Evolutionary conservation across 139 green algal species (phyloP).

Genomic region (Micractinium sp.): DNA sequence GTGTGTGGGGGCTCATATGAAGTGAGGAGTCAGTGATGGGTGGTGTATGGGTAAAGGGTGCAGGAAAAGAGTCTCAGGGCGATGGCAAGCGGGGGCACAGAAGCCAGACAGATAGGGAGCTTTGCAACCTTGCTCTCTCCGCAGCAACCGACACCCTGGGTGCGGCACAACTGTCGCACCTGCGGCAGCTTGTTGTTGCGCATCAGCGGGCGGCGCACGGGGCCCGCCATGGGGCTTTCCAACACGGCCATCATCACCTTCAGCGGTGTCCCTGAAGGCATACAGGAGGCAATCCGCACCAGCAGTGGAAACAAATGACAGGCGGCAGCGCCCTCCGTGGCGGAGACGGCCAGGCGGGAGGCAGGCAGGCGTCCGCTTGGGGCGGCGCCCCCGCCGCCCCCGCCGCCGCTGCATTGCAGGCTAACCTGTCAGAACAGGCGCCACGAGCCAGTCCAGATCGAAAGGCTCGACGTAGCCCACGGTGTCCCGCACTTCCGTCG

Average conservation of each 20-base stretch:
- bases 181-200: conserved; percentile 44
- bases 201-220: conserved; percentile 24
- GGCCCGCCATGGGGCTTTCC: conserved; percentile 24
- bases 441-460: background rate
- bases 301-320: background rate
- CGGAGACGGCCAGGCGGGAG: background rate
- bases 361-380: too few relatives aligned
- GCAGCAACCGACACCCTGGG: background rate
- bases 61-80: background rate
- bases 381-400: too few relatives aligned
- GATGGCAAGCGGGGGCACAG: background rate
- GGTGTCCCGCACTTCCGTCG: background rate
- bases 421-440: conserved; percentile 6
- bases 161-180: background rate
- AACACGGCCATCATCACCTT: conserved; percentile 29
- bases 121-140: background rate
- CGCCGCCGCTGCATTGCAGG: background rate
- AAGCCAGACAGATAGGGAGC: background rate
- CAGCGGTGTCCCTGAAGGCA: conserved; percentile 1
- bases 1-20: background rate
- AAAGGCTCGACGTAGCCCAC: conserved; percentile 15
- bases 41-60: background rate
- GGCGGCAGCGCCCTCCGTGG: background rate
- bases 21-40: too few relatives aligned
- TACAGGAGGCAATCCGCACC: background rate